Evolutionary conservation across 192 early-diverging fungal genomes (phyloP), one percentile per base, ranked within the genome.

Genomic region (Chytriomyces sp.): DNA sequence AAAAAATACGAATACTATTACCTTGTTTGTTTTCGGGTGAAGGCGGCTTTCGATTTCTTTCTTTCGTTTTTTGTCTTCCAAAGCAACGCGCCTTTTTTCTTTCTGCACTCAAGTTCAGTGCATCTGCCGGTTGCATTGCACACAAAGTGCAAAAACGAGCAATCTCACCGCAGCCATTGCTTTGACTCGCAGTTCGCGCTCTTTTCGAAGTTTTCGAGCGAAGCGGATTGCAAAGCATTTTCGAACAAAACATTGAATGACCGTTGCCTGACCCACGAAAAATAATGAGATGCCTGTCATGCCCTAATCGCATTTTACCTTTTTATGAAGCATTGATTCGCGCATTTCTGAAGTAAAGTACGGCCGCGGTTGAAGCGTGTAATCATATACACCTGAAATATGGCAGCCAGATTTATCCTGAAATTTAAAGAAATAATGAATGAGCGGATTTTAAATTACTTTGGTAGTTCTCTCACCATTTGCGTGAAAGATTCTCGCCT

Each of bases 161-260:
- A 26, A 50, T n/a, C 28, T 47, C 46, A 86, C 85, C 69, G 83
- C 87, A 50, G 78, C 50, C 70, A 83, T 53, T 1, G 76, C 76
- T 49, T 71, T 72, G 4, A 79, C 47, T 50, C 81, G 62, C 28
- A 50, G 26, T 20, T 84, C 84, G 18, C 82, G 68, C 48, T 79
- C 81, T 28, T 72, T 20, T 45, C 84, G 66, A 26, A 89, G 48
- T 49, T 53, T n/a, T 45, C 67, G 57, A 7, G 82, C 84, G 9
- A 63, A 50, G n/a, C 84, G 75, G 20, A 64, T 67, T 9, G 88
- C 87, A 50, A 68, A 79, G 44, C 76, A 48, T 50, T 83, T 74
- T 45, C 88, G 67, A 20, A 89, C 67, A 68, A 87, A 89, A 62
- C 88, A 89, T 76, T 89, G 88, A 11, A 89, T 77, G n/a, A 68